Percentiles rank a stretch among this genome's conserved stretches.
Conservation (phyloP, 2,329 filamentous ascomycete species). For the Periconia macrospinosa region DNA sequence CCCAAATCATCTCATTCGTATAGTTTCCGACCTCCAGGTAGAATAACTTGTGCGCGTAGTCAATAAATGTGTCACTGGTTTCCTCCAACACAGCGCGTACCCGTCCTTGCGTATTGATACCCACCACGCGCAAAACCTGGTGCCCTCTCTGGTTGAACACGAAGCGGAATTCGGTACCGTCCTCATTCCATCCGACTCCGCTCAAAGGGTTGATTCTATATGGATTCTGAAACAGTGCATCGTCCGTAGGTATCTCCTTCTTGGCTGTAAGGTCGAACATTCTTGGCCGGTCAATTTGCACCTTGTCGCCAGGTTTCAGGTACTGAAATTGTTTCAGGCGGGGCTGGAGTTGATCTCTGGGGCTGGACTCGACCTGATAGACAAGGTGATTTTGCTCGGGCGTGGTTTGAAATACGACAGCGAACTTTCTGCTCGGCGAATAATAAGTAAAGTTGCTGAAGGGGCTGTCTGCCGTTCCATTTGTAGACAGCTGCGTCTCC, state of each 20-base stretch:
- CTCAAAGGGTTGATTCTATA: slow-evolving; percentile 13
- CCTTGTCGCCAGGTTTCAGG: slow-evolving; percentile 23
- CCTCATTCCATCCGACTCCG: slow-evolving; percentile 18
- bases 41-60: slow-evolving; percentile 22
- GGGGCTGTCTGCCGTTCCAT: slow-evolving; percentile 17
- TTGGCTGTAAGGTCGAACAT: slow-evolving; percentile 20
- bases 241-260: slow-evolving; percentile 19
- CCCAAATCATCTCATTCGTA: slow-evolving; percentile 26
- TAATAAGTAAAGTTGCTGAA: slow-evolving; percentile 18
- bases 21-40: slow-evolving; percentile 9
- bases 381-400: slow-evolving; percentile 19
- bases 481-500: slow-evolving; percentile 22
- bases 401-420: slow-evolving; percentile 20
- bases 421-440: slow-evolving; percentile 21
- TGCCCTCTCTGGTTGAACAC: slow-evolving; percentile 27
- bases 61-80: slow-evolving; percentile 25
- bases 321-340: slow-evolving; percentile 19
- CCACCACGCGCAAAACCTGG: slow-evolving; percentile 22
- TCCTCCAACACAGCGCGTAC: slow-evolving; percentile 26
- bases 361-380: slow-evolving; percentile 23
- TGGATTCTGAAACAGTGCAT: slow-evolving; percentile 21
- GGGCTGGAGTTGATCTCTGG: slow-evolving; percentile 20
- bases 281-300: slow-evolving; percentile 19
- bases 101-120: slow-evolving; percentile 20
- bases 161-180: slow-evolving; percentile 26